A percentile compares a stretch with the other conserved stretches of the same genome.
phyloP scores from a whole-genome alignment of 2,329 filamentous ascomycete genomes.

The Sclerotinia minor region DNA sequence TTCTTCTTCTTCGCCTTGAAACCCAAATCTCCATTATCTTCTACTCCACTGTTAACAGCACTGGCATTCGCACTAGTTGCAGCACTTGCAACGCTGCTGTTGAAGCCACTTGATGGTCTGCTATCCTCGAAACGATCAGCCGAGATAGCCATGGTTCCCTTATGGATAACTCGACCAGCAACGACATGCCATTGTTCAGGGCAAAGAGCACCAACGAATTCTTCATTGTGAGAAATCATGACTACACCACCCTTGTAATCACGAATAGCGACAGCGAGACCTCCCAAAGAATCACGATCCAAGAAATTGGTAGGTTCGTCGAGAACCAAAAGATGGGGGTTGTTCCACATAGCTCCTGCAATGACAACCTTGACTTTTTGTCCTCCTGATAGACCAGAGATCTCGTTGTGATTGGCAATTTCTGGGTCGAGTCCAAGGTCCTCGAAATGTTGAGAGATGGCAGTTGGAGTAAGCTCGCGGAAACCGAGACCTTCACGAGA shows the following conservation, averaged over 20 bases:
- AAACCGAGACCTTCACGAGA: conserved; percentile 98
- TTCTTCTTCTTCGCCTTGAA: conserved; percentile 93
- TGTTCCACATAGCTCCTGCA: conserved; percentile 97
- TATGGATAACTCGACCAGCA: conserved; percentile 82
- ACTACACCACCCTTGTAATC: conserved; percentile 98
- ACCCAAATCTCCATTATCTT: conserved; percentile 80
- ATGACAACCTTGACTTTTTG: conserved; percentile 99
- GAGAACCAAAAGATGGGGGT: conserved; percentile 93
- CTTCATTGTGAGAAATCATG: conserved; percentile 99
- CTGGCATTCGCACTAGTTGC: conserved; percentile 58
- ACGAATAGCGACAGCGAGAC: conserved; percentile 93
- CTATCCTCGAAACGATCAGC: conserved; percentile 87
- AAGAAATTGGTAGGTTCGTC: conserved; percentile 99
- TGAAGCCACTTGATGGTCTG: conserved; percentile 62
- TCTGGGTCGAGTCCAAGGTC: conserved; percentile 95
- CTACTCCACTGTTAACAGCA: conserved; percentile 76
- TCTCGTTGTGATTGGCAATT: conserved; percentile 98
- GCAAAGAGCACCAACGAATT: conserved; percentile 94
- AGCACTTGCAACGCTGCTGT: conserved; percentile 56
- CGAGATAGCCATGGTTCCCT: conserved; percentile 71
- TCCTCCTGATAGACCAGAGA: conserved; percentile 90
- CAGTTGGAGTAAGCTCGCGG: conserved; percentile 85
- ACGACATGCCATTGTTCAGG: conserved; percentile 95
- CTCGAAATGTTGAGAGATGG: conserved; percentile 97
- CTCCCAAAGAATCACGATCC: conserved; percentile 94